Percentiles rank a stretch among this genome's conserved stretches.
phyloP scores from a whole-genome alignment of 805 yeast genomes.

The Pichia occidentalis region DNA sequence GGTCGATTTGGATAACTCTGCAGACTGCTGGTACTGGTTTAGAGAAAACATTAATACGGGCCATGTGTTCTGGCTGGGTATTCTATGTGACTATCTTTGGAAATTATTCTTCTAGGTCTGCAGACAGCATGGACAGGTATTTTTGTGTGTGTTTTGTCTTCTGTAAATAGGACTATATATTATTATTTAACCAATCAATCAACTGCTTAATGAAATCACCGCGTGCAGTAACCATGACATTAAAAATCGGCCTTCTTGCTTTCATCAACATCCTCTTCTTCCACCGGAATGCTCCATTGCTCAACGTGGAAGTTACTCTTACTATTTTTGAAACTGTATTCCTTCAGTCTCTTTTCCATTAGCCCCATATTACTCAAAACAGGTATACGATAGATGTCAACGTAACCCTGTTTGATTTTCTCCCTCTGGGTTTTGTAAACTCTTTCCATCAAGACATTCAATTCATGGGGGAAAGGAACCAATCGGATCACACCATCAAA shows the following conservation, averaged over 20 bases:
- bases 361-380: conserved; percentile 67
- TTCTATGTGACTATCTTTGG: conserved; percentile 57
- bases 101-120: conserved; percentile 34
- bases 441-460: conserved; percentile 57
- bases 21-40: conserved; percentile 78
- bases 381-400: conserved; percentile 70
- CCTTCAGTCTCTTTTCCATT: conserved; percentile 69
- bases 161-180: too few relatives aligned
- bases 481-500: conserved; percentile 66
- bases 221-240: too few relatives aligned
- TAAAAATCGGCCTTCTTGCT: conserved; percentile 6
- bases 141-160: too few relatives aligned
- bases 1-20: conserved; percentile 76
- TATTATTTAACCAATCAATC: too few relatives aligned
- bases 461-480: conserved; percentile 75
- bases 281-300: conserved; percentile 97
- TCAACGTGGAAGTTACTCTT: conserved; percentile 78
- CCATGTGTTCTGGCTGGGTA: conserved; percentile 56
- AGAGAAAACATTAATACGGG: conserved; percentile 73
- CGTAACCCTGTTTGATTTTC: conserved; percentile 78
- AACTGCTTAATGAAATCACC: too few relatives aligned
- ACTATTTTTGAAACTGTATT: conserved; percentile 82
- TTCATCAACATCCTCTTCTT: conserved; percentile 42
- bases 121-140: too few relatives aligned
- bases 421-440: conserved; percentile 67